Evolutionary conservation across 352 stramenopile species (phyloP).

Genomic region (Pythium aquatile): DNA sequence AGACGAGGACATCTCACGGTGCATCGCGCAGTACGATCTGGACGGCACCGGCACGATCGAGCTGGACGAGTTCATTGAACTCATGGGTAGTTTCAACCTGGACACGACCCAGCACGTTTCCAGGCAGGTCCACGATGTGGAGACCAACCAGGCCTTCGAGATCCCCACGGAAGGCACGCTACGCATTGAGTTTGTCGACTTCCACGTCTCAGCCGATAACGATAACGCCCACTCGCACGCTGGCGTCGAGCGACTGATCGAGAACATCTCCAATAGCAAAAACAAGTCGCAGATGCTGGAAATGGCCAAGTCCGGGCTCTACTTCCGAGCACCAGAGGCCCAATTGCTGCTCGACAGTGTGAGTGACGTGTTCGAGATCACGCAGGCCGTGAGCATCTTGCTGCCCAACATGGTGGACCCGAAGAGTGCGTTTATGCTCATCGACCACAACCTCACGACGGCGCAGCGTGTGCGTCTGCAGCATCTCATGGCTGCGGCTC

Average conservation of each 20-base stretch:
- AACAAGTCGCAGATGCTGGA: constrained; percentile 79
- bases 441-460: constrained; percentile 61
- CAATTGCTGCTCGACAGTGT: constrained; percentile 70
- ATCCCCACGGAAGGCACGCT: constrained; percentile 61
- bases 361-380: constrained; percentile 57
- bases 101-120: constrained; percentile 41
- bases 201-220: constrained; percentile 66
- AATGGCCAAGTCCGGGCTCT: constrained; percentile 75
- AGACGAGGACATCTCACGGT: constrained; percentile 64
- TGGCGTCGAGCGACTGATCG: constrained; percentile 66
- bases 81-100: constrained; percentile 71
- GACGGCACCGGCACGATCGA: constrained; percentile 73
- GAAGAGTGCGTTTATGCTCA: constrained; percentile 56
- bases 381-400: constrained; percentile 59
- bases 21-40: constrained; percentile 71
- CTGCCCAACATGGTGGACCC: constrained; percentile 75
- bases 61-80: constrained; percentile 73
- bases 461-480: constrained; percentile 55
- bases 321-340: constrained; percentile 64
- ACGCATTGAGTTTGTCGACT: constrained; percentile 70
- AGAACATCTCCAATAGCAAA: constrained; percentile 74
- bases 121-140: constrained; percentile 58
- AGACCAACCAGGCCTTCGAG: constrained; percentile 56
- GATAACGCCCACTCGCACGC: constrained; percentile 68
- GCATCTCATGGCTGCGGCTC: constrained; percentile 57